phyloP scores from a whole-genome alignment of 257 asterid genomes.

The Solanum okadae region DNA sequence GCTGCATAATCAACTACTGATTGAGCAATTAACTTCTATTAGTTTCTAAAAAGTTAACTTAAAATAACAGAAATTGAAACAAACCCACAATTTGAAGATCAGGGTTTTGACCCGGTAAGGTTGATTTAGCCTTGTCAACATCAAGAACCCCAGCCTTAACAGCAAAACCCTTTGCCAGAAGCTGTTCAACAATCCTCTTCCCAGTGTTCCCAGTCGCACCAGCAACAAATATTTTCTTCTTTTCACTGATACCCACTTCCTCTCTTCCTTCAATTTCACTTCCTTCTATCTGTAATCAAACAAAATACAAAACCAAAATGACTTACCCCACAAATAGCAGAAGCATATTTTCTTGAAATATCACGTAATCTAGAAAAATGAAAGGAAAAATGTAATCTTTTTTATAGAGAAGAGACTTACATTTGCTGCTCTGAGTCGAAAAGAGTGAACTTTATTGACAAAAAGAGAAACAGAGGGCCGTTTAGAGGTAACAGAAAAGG shows the following conservation, averaged over 20 bases:
- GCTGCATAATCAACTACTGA: neutral
- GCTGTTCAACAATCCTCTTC: slow-evolving; percentile 87
- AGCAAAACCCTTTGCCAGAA: slow-evolving; percentile 79
- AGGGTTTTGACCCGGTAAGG: slow-evolving; percentile 51
- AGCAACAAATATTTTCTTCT: slow-evolving; percentile 77
- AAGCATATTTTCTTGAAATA: neutral
- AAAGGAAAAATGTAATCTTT: neutral
- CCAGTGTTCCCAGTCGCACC: slow-evolving; percentile 97
- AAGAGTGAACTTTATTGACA: slow-evolving; percentile 12
- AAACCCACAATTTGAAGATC: slow-evolving; percentile 70
- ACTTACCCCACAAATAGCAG: neutral
- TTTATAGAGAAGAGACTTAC: slow-evolving; percentile 6
- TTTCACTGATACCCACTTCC: slow-evolving; percentile 18
- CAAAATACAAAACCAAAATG: neutral
- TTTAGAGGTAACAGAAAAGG: slow-evolving; percentile 9
- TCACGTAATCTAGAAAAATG: neutral
- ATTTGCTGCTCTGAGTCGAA: slow-evolving; percentile 37
- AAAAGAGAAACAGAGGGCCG: slow-evolving; percentile 11
- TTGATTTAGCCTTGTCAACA: slow-evolving; percentile 63
- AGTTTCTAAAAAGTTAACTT: neutral
- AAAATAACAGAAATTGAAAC: neutral
- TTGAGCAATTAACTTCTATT: neutral
- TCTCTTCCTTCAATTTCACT: slow-evolving; percentile 45
- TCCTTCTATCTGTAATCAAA: slow-evolving; percentile 46
- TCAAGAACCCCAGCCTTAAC: slow-evolving; percentile 91